These are phyloP conservation scores for Leonotis leonurus DNA, from an alignment of 257 asterid species.

Conservation along the genomic window DNA sequence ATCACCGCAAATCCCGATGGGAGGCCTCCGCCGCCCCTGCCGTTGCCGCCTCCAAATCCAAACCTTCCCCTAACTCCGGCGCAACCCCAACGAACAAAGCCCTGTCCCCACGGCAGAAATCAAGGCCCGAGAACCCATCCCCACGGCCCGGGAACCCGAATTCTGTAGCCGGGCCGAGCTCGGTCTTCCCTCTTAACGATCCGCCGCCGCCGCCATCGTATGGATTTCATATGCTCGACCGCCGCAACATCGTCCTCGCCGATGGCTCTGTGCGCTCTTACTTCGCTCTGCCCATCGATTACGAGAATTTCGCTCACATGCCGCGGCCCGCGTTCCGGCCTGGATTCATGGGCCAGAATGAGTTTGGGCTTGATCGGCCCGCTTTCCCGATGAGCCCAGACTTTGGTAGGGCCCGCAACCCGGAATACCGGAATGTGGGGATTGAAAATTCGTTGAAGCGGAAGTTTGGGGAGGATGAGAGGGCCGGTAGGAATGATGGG, in stretches of 20 bases:
- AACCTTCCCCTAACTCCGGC: conserved; percentile 34
- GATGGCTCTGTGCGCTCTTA: conserved; percentile 87
- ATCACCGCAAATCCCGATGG: conserved; percentile 50
- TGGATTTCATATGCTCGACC: conserved; percentile 91
- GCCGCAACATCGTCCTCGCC: conserved; percentile 58
- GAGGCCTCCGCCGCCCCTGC: conserved; percentile 36
- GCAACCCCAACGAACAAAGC: conserved; percentile 25
- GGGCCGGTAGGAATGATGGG: conserved; percentile 54
- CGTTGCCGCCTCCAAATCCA: conserved; percentile 24
- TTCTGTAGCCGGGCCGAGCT: conserved; percentile 22
- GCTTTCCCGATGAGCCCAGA: conserved; percentile 53
- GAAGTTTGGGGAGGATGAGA: conserved; percentile 74
- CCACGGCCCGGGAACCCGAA: conserved; percentile 31
- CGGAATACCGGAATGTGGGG: conserved; percentile 40
- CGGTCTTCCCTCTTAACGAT: conserved; percentile 47
- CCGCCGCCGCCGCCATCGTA: conserved; percentile 89
- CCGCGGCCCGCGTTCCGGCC: conserved; percentile 34
- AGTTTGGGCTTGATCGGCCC: conserved; percentile 43
- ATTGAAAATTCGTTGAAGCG: conserved; percentile 51
- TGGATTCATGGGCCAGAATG: conserved; percentile 32
- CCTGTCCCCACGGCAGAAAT: conserved; percentile 32
- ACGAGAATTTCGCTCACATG: conserved; percentile 48
- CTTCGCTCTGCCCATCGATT: conserved; percentile 77
- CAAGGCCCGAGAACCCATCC: conserved; percentile 29
- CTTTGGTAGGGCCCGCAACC: conserved; percentile 33